phyloP scores from a whole-genome alignment of 2,329 filamentous ascomycete genomes.

The Nemania bipapillata region DNA sequence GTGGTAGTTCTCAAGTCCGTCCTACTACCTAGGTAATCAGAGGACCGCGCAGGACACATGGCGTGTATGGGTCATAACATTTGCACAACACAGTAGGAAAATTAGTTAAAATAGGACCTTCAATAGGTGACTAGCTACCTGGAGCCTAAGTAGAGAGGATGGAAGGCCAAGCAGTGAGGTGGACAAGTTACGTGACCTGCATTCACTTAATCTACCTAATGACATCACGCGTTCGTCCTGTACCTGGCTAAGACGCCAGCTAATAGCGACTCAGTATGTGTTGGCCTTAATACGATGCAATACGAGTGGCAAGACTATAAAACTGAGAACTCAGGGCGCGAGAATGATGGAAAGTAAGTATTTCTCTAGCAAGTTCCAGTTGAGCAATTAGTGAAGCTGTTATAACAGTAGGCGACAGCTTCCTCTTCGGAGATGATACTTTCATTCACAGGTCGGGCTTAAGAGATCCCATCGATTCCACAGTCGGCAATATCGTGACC shows the following conservation, averaged over 20 bases:
- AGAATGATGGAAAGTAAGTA: not conserved
- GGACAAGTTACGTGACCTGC: too few species aligned
- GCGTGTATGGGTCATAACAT: too few species aligned
- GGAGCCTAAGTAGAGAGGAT: too few species aligned
- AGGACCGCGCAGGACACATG: not conserved
- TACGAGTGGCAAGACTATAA: not conserved
- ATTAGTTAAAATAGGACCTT: too few species aligned
- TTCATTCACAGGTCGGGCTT: not conserved
- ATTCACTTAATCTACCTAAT: too few species aligned
- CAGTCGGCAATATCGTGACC: not conserved
- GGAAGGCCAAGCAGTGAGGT: too few species aligned
- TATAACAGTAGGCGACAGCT: not conserved
- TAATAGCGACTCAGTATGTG: not conserved
- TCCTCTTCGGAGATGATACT: not conserved
- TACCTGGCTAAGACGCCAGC: not conserved
- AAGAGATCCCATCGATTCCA: not conserved
- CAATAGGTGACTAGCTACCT: too few species aligned
- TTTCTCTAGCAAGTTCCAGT: not conserved
- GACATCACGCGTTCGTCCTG: not conserved
- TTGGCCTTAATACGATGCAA: not conserved
- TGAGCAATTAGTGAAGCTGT: not conserved
- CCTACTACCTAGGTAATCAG: too few species aligned
- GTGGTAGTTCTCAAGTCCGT: slow-evolving; percentile 1
- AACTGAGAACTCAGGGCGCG: not conserved
- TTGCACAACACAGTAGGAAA: too few species aligned